These are phyloP conservation scores for Coemansia sp. DNA, from an alignment of 192 early-diverging fungal species.

Conservation along the genomic window DNA sequence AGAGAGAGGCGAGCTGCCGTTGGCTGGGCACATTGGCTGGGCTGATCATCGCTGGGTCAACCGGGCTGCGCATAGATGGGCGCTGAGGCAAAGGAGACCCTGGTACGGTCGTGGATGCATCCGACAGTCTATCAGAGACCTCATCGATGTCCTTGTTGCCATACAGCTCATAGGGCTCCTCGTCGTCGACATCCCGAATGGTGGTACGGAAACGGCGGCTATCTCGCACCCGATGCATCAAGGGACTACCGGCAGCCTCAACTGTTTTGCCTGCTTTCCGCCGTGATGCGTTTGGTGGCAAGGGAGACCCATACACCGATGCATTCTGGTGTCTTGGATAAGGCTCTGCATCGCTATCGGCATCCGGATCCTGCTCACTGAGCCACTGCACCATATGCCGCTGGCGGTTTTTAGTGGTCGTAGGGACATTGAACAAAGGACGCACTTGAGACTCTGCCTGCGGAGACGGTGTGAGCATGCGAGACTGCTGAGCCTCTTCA, in stretches of 20 bases:
- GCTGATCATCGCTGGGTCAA: conserved; percentile 26
- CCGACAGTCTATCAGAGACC: conserved; percentile 22
- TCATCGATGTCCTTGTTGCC: not conserved
- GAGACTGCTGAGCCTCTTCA: not conserved
- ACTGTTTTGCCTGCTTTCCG: too few species aligned
- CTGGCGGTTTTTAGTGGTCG: conserved; percentile 23
- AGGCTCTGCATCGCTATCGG: not conserved
- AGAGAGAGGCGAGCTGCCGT: not conserved
- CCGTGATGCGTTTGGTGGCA: too few species aligned
- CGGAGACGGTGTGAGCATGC: conserved; percentile 14
- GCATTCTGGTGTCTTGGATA: too few species aligned
- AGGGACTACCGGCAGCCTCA: not conserved
- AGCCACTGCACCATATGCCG: conserved; percentile 46
- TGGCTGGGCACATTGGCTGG: conserved; percentile 16
- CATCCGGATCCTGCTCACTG: conserved; percentile 4
- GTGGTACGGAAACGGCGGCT: conserved; percentile 7
- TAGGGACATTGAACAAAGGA: conserved; percentile 15
- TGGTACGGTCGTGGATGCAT: conserved; percentile 44
- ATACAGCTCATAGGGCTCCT: not conserved
- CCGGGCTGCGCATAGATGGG: conserved; percentile 18
- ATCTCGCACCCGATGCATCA: not conserved
- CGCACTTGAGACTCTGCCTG: conserved; percentile 5
- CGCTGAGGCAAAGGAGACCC: conserved; percentile 5
- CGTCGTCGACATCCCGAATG: conserved; percentile 5
- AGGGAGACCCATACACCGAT: too few species aligned